A percentile compares a stretch with the other conserved stretches of the same genome.
Evolutionary conservation across 2,329 filamentous ascomycete species (phyloP).

Genomic region (Ascochyta rabiei): DNA sequence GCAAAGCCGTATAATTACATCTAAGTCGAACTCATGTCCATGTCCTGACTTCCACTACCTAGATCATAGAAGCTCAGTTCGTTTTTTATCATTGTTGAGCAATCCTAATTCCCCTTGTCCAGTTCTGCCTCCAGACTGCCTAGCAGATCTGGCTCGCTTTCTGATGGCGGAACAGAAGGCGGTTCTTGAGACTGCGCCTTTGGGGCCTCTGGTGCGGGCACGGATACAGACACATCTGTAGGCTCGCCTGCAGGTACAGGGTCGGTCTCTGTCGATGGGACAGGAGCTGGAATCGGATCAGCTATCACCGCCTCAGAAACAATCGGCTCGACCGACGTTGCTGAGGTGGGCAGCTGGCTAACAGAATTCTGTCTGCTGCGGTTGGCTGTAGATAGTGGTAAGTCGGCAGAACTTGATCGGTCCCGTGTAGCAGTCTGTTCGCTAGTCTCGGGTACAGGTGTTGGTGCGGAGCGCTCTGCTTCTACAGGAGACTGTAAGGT

Average conservation of each 20-base stretch:
- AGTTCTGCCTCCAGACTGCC: conserved; percentile 56
- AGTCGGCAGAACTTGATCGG: conserved; percentile 51
- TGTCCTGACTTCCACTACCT: neutral
- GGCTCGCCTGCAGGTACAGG: conserved; percentile 3
- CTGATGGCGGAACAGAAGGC: conserved; percentile 32
- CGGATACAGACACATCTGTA: conserved; percentile 6
- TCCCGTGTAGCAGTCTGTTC: conserved; percentile 29
- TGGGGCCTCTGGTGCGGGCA: conserved; percentile 4
- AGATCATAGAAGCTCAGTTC: neutral
- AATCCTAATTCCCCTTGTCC: conserved; percentile 31
- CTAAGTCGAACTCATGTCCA: neutral
- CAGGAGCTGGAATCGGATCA: conserved; percentile 7
- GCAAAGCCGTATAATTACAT: neutral
- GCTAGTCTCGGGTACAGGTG: conserved; percentile 7
- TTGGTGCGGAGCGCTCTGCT: neutral
- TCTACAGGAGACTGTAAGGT: conserved; percentile 10
- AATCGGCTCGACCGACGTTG: conserved; percentile 6
- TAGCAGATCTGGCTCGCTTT: conserved; percentile 53
- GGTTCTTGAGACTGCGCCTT: conserved; percentile 18
- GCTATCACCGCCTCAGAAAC: neutral
- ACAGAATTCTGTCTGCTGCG: conserved; percentile 49
- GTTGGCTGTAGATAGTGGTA: conserved; percentile 47
- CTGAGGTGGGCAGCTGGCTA: conserved; percentile 33
- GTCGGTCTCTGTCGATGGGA: conserved; percentile 3
- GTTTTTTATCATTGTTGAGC: neutral